A percentile compares a stretch with the other conserved stretches of the same genome.
Conservation (phyloP, 371 early-diverging fungal genomes). For the Chytridium lagenaria region DNA sequence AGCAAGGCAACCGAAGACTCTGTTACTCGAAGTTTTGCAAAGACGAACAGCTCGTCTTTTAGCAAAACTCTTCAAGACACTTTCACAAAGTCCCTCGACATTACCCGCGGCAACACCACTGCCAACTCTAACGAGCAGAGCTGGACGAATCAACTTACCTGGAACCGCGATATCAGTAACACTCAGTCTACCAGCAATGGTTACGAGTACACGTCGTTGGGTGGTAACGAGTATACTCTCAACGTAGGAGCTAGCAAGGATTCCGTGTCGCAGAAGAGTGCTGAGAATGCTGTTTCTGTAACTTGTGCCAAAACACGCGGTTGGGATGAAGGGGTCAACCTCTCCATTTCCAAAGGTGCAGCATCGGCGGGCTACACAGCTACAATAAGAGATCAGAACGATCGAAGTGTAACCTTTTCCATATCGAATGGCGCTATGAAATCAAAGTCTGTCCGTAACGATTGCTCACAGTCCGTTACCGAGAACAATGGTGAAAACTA, state of each 20-base stretch:
- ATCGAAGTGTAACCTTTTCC: not conserved
- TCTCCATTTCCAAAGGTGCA: not conserved
- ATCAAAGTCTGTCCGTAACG: not conserved
- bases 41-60: not conserved
- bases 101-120: not conserved
- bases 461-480: not conserved
- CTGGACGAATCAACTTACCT: not conserved
- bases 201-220: not conserved
- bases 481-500: not conserved
- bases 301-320: not conserved
- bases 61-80: slow-evolving; percentile 5
- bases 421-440: not conserved
- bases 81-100: not conserved
- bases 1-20: slow-evolving; percentile 3
- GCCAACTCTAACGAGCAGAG: not conserved
- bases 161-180: slow-evolving; percentile 5
- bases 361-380: not conserved
- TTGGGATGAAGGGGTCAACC: not conserved
- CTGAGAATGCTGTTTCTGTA: not conserved
- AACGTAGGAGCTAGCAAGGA: not conserved
- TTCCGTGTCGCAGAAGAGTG: not conserved
- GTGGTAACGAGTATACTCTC: not conserved
- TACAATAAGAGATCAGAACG: not conserved
- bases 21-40: not conserved
- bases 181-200: not conserved